phyloP scores from a whole-genome alignment of 2,329 filamentous ascomycete genomes.

The Penicillium sp. region DNA sequence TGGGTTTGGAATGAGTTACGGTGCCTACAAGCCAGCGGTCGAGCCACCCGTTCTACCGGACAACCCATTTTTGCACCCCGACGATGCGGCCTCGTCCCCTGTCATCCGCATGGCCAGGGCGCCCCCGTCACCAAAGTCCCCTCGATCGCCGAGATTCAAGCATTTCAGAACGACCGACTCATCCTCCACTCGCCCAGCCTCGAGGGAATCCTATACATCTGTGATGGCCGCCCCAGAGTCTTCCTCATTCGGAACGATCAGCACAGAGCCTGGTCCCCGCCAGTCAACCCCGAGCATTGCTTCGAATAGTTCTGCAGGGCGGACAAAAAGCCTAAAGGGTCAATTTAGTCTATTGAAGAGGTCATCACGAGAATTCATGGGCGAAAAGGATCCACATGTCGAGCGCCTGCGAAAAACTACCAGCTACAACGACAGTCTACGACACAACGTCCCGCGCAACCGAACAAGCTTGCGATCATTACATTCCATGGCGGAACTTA shows the following conservation, averaged over 20 bases:
- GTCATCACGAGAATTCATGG: slow-evolving; percentile 37
- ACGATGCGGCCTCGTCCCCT: slow-evolving; percentile 64
- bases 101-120: slow-evolving; percentile 79
- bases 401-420: slow-evolving; percentile 38
- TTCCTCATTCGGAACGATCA: slow-evolving; percentile 41
- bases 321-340: slow-evolving; percentile 39
- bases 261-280: slow-evolving; percentile 41
- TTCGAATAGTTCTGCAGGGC: slow-evolving; percentile 41
- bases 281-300: slow-evolving; percentile 42
- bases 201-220: slow-evolving; percentile 41
- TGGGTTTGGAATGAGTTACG: slow-evolving; percentile 72
- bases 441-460: slow-evolving; percentile 37
- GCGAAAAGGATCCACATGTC: slow-evolving; percentile 36
- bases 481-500: slow-evolving; percentile 45
- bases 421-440: slow-evolving; percentile 36
- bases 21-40: slow-evolving; percentile 57
- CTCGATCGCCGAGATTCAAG: slow-evolving; percentile 38
- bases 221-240: slow-evolving; percentile 35
- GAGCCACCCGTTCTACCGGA: slow-evolving; percentile 48
- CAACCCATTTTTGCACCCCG: slow-evolving; percentile 51
- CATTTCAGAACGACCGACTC: slow-evolving; percentile 50
- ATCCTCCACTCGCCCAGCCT: slow-evolving; percentile 34
- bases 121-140: slow-evolving; percentile 71
- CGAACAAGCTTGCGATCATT: slow-evolving; percentile 42
- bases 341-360: slow-evolving; percentile 37